Evolutionary conservation across 2,329 filamentous ascomycete genomes (phyloP).

Genomic region (Penicillium hesseltinei): DNA sequence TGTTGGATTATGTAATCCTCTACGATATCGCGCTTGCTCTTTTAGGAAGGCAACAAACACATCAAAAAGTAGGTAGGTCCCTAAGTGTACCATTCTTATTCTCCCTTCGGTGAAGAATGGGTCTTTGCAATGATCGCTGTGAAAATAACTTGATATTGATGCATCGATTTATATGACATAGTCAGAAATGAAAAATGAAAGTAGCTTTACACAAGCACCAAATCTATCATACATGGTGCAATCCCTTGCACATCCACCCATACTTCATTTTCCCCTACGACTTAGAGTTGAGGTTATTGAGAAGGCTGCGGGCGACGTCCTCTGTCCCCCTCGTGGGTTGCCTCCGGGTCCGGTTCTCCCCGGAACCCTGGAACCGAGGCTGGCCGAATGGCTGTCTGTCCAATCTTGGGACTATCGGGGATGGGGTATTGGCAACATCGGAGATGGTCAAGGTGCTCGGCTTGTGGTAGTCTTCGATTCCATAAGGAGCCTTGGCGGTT

Average conservation of each 20-base stretch:
- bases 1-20: neutral
- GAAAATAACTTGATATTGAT: slow-evolving; percentile 16
- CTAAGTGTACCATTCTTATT: neutral
- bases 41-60: neutral
- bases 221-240: slow-evolving; percentile 37
- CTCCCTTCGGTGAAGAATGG: neutral
- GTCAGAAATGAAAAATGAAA: slow-evolving; percentile 22
- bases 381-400: slow-evolving; percentile 24
- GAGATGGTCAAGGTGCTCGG: slow-evolving; percentile 28
- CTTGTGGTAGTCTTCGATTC: slow-evolving; percentile 36
- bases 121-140: neutral
- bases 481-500: slow-evolving; percentile 37
- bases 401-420: slow-evolving; percentile 31
- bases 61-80: neutral
- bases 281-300: slow-evolving; percentile 29
- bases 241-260: slow-evolving; percentile 14
- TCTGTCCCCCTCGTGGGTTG: slow-evolving; percentile 23
- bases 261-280: slow-evolving; percentile 6
- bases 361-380: slow-evolving; percentile 17
- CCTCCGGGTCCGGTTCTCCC: neutral
- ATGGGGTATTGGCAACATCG: slow-evolving; percentile 25
- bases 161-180: slow-evolving; percentile 27
- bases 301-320: slow-evolving; percentile 33
- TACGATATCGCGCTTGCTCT: neutral
- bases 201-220: slow-evolving; percentile 31